Evolutionary conservation across 2,329 filamentous ascomycete genomes (phyloP).

Genomic region (Thielaviopsis euricoi): DNA sequence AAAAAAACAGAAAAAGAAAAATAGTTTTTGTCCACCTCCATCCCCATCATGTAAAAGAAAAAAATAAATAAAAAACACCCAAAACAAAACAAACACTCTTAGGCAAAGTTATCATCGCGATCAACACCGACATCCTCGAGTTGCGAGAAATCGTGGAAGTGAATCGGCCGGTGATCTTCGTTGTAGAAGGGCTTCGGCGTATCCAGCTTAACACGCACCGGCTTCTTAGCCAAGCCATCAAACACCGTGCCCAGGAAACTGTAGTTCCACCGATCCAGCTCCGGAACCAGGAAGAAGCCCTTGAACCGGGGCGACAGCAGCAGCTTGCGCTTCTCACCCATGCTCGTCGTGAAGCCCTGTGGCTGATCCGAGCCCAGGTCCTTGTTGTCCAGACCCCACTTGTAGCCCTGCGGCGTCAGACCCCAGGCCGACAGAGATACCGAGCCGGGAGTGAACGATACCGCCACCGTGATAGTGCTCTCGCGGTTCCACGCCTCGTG

Average conservation of each 20-base stretch:
- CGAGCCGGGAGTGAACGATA: slow-evolving; percentile 90
- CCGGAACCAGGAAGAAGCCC: slow-evolving; percentile 91
- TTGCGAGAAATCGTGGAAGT: slow-evolving; percentile 96
- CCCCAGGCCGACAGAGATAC: slow-evolving; percentile 91
- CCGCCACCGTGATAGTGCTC: slow-evolving; percentile 86
- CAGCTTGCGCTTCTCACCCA: slow-evolving; percentile 92
- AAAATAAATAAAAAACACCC: neutral
- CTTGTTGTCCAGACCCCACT: slow-evolving; percentile 94
- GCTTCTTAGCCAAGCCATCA: slow-evolving; percentile 74
- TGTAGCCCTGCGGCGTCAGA: slow-evolving; percentile 79
- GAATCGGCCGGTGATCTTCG: slow-evolving; percentile 76
- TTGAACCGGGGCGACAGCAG: slow-evolving; percentile 84
- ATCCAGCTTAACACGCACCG: slow-evolving; percentile 83
- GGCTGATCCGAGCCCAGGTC: slow-evolving; percentile 86
- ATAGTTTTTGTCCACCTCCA: no score
- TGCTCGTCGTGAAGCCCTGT: slow-evolving; percentile 75
- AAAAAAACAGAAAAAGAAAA: neutral
- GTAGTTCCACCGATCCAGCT: slow-evolving; percentile 88
- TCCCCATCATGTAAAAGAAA: neutral
- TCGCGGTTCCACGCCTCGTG: slow-evolving; percentile 64
- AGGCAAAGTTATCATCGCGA: slow-evolving; percentile 83
- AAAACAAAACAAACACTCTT: slow-evolving; percentile 17
- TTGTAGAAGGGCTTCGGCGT: slow-evolving; percentile 83
- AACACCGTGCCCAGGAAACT: slow-evolving; percentile 93
- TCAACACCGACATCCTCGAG: slow-evolving; percentile 96